Conservation (phyloP, 2,329 filamentous ascomycete genomes). For the Mycosphaerella arachidis region DNA sequence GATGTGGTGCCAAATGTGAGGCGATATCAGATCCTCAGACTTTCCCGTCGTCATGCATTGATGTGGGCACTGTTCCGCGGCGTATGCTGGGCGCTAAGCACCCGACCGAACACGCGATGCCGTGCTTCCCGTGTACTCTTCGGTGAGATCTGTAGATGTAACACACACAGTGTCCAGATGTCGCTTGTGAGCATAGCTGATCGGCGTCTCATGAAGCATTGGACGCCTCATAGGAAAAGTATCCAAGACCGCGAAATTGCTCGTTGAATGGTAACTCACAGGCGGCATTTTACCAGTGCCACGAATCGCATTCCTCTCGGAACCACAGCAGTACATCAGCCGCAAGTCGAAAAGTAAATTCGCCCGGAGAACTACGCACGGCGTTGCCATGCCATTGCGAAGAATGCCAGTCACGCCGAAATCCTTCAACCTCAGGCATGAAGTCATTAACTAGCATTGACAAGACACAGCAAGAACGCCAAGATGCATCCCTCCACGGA, state of each 20-base stretch:
- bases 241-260: background rate
- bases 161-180: background rate
- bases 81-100: slow-evolving; percentile 1
- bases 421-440: background rate
- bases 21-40: background rate
- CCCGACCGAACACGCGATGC: slow-evolving; percentile 2
- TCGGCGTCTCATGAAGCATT: background rate
- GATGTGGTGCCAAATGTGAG: background rate
- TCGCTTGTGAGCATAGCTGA: background rate
- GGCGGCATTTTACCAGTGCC: background rate
- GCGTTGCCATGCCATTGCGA: background rate
- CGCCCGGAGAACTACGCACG: background rate
- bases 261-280: background rate
- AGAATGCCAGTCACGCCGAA: background rate
- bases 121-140: background rate
- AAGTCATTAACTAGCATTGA: background rate
- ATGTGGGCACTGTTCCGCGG: slow-evolving; percentile 1
- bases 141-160: background rate
- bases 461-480: background rate
- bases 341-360: background rate
- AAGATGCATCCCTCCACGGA: background rate
- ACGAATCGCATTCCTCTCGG: background rate
- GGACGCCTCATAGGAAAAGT: background rate
- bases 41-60: background rate
- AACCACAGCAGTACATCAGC: background rate